Conservation (phyloP, 139 green algal genomes). For the Chlorella ohadii region DNA sequence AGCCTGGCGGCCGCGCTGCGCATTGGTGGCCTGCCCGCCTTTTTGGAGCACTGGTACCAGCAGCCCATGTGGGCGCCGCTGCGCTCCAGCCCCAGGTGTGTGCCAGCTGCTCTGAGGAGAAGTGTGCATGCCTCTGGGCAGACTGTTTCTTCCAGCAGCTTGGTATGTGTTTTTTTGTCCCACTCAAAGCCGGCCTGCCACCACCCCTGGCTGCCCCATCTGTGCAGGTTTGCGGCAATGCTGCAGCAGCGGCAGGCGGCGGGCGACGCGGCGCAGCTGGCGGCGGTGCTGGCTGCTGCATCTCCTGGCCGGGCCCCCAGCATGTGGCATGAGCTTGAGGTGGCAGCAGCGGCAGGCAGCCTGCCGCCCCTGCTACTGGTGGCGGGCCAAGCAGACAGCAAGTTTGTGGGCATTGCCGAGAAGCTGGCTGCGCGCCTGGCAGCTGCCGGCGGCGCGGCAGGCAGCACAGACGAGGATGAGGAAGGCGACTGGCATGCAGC, state of each 20-base stretch:
- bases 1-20: slow-evolving; percentile 53
- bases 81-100: slow-evolving; percentile 43
- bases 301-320: slow-evolving; percentile 59
- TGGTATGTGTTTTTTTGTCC: too few species aligned
- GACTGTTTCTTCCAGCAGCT: too few species aligned
- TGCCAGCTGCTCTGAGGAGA: background rate
- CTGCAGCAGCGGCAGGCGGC: slow-evolving; percentile 15
- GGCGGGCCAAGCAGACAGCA: slow-evolving; percentile 65
- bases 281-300: slow-evolving; percentile 49
- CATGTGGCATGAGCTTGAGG: slow-evolving; percentile 40
- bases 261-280: slow-evolving; percentile 30
- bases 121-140: background rate
- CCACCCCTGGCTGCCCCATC: background rate
- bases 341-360: slow-evolving; percentile 26
- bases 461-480: too few species aligned
- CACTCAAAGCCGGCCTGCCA: too few species aligned
- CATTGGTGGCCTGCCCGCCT: slow-evolving; percentile 48
- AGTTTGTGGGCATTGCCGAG: slow-evolving; percentile 70
- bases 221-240: slow-evolving; percentile 50
- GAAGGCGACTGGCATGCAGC: too few species aligned
- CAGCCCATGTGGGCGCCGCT: slow-evolving; percentile 73
- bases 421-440: background rate
- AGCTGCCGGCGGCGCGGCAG: background rate
- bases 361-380: slow-evolving; percentile 62
- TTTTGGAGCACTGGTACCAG: slow-evolving; percentile 82